Conservation (phyloP, 208 protist genomes). For the Leishmania braziliensis region DNA sequence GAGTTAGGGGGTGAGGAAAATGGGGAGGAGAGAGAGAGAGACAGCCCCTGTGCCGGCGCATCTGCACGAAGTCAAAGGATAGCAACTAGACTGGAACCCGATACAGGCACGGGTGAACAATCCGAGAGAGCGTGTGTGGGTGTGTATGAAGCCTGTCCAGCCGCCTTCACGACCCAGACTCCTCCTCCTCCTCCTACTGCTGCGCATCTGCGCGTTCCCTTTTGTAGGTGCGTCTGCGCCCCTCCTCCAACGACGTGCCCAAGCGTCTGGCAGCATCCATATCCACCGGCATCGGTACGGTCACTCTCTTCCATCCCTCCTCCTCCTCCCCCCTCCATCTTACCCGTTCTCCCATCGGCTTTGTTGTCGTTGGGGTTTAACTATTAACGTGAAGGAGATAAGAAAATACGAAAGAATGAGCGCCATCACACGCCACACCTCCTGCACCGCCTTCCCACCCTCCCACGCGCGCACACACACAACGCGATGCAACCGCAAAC, state of each 20-base stretch:
- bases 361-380: neutral
- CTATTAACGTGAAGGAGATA: neutral
- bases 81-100: neutral
- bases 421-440: neutral
- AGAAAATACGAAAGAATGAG: neutral
- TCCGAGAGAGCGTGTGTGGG: neutral
- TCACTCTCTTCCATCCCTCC: neutral
- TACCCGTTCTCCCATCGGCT: neutral
- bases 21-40: neutral
- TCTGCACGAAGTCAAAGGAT: neutral
- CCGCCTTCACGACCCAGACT: neutral
- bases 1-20: neutral
- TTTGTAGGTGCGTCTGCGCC: neutral
- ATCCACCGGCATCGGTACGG: neutral
- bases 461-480: neutral
- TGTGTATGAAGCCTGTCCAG: neutral
- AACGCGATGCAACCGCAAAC: neutral
- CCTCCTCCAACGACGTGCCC: neutral
- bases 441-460: neutral
- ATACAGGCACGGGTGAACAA: neutral
- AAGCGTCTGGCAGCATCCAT: neutral
- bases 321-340: neutral
- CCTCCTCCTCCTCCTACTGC: neutral
- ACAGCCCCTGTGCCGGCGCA: neutral
- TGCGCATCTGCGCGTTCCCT: neutral